Conservation (phyloP, 805 yeast species). For the Ogataea haglerorum region DNA sequence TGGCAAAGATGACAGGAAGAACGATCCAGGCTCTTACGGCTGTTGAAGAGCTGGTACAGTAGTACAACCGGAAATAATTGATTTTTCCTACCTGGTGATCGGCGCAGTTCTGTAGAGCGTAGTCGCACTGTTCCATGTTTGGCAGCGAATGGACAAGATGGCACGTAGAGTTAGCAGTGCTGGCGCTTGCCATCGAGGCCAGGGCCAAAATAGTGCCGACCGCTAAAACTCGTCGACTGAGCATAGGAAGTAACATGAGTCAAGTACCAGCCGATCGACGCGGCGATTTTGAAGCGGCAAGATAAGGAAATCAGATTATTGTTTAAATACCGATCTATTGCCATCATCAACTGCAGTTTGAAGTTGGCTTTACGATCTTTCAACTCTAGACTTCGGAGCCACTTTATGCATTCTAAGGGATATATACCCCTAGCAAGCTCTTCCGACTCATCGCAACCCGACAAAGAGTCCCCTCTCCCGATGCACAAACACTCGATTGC, state of each 20-base stretch:
- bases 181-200: not conserved
- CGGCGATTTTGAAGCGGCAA: conserved; percentile 7
- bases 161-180: conserved; percentile 13
- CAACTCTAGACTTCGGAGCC: not conserved
- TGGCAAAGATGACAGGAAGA: conserved; percentile 19
- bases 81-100: conserved; percentile 28
- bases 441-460: conserved; percentile 1
- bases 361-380: not conserved
- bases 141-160: conserved; percentile 23
- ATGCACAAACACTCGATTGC: conserved; percentile 17
- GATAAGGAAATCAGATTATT: conserved; percentile 7
- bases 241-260: conserved; percentile 1
- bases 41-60: conserved; percentile 24
- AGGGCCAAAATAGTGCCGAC: not conserved
- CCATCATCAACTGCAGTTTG: not conserved
- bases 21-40: conserved; percentile 15
- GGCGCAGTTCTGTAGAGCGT: conserved; percentile 27
- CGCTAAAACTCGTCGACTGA: conserved; percentile 1
- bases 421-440: conserved; percentile 13
- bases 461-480: not conserved
- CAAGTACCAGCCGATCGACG: conserved; percentile 5
- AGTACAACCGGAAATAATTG: conserved; percentile 30
- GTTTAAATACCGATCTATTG: conserved; percentile 3
- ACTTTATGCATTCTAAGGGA: conserved; percentile 15
- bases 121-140: conserved; percentile 26